Conservation (phyloP, 352 stramenopile genomes). For the Thalassiosira ordinaria region DNA sequence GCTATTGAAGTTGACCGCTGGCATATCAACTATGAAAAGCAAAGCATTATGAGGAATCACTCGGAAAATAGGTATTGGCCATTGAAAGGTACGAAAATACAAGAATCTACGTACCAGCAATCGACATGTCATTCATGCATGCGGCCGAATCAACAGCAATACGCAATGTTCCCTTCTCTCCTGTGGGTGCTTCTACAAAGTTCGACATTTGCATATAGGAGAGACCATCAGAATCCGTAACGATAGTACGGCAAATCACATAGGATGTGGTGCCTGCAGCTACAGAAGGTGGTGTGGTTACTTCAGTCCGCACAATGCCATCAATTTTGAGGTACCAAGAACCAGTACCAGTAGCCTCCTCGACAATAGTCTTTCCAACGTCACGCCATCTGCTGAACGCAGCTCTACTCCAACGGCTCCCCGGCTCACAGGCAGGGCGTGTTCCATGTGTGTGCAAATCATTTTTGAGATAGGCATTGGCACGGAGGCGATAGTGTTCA, state of each 20-base stretch:
- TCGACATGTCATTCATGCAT: slow-evolving; percentile 25
- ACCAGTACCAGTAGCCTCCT: slow-evolving; percentile 26
- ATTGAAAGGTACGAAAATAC: neutral
- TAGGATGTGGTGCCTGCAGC: slow-evolving; percentile 20
- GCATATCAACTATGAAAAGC: slow-evolving; percentile 40
- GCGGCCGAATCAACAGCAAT: slow-evolving; percentile 25
- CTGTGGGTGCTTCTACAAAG: slow-evolving; percentile 29
- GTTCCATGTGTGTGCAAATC: slow-evolving; percentile 35
- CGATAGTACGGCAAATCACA: slow-evolving; percentile 32
- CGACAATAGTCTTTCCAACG: slow-evolving; percentile 54
- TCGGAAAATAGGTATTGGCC: too few species aligned
- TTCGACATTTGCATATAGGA: slow-evolving; percentile 11
- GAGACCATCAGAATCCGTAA: neutral
- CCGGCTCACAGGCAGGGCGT: slow-evolving; percentile 43
- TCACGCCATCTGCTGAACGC: slow-evolving; percentile 55
- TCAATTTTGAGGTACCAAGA: slow-evolving; percentile 44
- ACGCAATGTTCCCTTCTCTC: slow-evolving; percentile 33
- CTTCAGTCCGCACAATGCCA: slow-evolving; percentile 52
- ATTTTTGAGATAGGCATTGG: slow-evolving; percentile 38
- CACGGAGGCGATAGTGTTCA: slow-evolving; percentile 44
- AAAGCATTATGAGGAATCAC: neutral
- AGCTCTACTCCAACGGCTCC: slow-evolving; percentile 48
- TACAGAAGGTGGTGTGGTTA: slow-evolving; percentile 17
- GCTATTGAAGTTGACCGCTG: slow-evolving; percentile 31
- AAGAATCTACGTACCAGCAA: slow-evolving; percentile 1